A percentile compares a stretch with the other conserved stretches of the same genome.
Conservation (phyloP, 345 rosid species). For the Psidium guajava region DNA sequence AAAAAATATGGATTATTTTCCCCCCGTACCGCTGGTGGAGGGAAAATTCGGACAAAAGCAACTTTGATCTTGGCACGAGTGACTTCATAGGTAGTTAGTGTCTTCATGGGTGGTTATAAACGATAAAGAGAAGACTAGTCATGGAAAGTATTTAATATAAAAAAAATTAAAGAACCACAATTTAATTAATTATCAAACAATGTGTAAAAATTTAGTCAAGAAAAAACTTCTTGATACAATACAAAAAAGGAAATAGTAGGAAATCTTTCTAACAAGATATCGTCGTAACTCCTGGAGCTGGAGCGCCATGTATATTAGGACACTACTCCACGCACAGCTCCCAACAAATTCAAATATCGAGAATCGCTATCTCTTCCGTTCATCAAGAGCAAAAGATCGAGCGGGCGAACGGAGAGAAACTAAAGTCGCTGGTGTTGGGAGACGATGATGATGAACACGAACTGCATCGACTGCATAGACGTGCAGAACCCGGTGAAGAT, state of each 20-base stretch:
- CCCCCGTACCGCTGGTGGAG: not conserved
- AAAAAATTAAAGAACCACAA: not conserved
- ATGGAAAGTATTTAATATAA: not conserved
- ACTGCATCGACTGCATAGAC: slow-evolving; percentile 1
- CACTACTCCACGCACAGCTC: not conserved
- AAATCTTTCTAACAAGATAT: not conserved
- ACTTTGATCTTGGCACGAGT: not conserved
- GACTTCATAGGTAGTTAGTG: not conserved
- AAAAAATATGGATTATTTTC: not conserved
- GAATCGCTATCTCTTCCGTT: not conserved
- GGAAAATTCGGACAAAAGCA: not conserved
- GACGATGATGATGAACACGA: not conserved
- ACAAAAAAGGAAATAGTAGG: not conserved
- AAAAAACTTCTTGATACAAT: not conserved
- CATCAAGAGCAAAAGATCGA: not conserved
- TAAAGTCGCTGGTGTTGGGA: not conserved
- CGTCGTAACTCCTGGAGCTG: not conserved
- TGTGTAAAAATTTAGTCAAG: not conserved
- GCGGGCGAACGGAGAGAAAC: not conserved
- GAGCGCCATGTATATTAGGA: not conserved
- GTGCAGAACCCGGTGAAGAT: not conserved
- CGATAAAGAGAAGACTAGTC: not conserved
- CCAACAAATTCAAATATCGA: not conserved
- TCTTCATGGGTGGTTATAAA: not conserved
- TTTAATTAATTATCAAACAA: not conserved